Percentiles rank a stretch among this genome's conserved stretches.
Evolutionary conservation across 805 yeast genomes (phyloP).

Genomic region (Scheffersomyces ergatensis): DNA sequence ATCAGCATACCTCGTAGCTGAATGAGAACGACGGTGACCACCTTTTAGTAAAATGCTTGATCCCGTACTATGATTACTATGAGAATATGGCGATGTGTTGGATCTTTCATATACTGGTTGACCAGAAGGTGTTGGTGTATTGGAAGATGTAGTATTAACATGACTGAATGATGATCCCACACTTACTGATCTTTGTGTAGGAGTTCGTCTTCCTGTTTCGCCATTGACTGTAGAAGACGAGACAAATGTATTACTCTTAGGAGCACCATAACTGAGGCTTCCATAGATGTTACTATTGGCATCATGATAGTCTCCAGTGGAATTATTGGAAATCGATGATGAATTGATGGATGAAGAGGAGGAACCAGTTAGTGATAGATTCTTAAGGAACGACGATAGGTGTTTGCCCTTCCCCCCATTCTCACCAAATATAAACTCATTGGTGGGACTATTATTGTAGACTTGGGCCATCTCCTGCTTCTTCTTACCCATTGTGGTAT

Average conservation of each 20-base stretch:
- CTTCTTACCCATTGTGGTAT: conserved; percentile 42
- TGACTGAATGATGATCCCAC: conserved; percentile 16
- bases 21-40: conserved; percentile 9
- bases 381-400: conserved; percentile 48
- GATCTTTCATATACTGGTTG: background rate
- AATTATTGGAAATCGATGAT: background rate
- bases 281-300: conserved; percentile 40
- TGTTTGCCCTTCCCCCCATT: conserved; percentile 67
- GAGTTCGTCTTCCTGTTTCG: conserved; percentile 8
- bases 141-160: background rate
- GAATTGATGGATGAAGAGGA: conserved; percentile 11
- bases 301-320: conserved; percentile 13
- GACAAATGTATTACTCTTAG: conserved; percentile 3
- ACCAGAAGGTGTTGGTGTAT: background rate
- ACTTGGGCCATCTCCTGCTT: conserved; percentile 46
- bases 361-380: conserved; percentile 36
- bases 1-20: conserved; percentile 53
- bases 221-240: background rate
- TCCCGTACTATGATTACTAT: background rate
- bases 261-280: conserved; percentile 15
- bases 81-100: conserved; percentile 2
- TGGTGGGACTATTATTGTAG: conserved; percentile 32
- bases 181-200: conserved; percentile 15
- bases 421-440: conserved; percentile 67
- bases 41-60: background rate